Evolutionary conservation across 129 eudicot genomes (phyloP).

Genomic region (Rutidosis leptorrhynchoides): DNA sequence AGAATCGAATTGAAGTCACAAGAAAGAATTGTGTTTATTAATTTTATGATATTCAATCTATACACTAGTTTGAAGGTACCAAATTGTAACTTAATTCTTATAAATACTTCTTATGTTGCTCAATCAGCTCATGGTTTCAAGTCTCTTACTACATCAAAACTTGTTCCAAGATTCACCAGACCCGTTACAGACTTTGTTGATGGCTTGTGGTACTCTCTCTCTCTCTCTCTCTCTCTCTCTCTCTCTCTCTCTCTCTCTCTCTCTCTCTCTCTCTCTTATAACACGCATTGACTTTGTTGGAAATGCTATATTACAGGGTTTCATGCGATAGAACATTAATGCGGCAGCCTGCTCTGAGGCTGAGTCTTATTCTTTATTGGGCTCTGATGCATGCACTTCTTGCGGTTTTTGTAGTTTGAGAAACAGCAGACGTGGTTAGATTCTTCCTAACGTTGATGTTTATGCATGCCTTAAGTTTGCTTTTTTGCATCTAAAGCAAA

Average conservation of each 20-base stretch:
- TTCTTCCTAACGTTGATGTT: not conserved
- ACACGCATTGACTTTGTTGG: no score
- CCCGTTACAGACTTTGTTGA: conserved; percentile 82
- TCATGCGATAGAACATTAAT: conserved; percentile 90
- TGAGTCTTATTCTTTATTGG: conserved; percentile 91
- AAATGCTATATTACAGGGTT: conserved; percentile 50
- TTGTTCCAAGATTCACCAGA: conserved; percentile 91
- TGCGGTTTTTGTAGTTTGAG: conserved; percentile 74
- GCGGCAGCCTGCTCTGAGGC: conserved; percentile 91
- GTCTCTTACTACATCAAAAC: conserved; percentile 87
- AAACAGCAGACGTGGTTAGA: conserved; percentile 38
- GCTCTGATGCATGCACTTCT: conserved; percentile 84
- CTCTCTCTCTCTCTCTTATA: not conserved
- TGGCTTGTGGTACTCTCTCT: conserved; percentile 72
- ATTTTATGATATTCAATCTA: not conserved
- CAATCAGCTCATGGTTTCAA: conserved; percentile 93
- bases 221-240: conserved; percentile 7
- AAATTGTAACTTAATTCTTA: conserved; percentile 12
- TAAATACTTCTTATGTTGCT: conserved; percentile 11
- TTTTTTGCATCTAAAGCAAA: not conserved
- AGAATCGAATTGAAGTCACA: conserved; percentile 2
- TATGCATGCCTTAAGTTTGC: conserved; percentile 4
- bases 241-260: not conserved
- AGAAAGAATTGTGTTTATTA: not conserved
- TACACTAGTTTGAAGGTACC: conserved; percentile 19